These are phyloP conservation scores for Fimicolochytrium jonesii DNA, from an alignment of 192 early-diverging fungal genomes.

Conservation along the genomic window DNA sequence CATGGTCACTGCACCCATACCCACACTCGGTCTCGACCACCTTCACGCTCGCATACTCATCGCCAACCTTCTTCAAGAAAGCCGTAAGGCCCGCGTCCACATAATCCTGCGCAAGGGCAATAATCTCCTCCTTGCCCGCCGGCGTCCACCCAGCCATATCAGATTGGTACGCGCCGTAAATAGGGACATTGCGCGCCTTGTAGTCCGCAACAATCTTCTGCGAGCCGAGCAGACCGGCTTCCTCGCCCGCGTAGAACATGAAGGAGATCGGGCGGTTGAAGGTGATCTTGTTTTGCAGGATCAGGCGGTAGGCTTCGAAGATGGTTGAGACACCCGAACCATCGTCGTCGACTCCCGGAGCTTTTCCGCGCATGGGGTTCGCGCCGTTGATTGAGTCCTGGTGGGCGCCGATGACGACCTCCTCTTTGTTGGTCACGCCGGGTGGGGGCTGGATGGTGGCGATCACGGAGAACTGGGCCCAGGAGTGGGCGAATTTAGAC, in stretches of 20 bases:
- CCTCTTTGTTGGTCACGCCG: neutral
- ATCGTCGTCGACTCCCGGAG: slow-evolving; percentile 85
- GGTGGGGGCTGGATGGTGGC: slow-evolving; percentile 68
- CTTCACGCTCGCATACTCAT: slow-evolving; percentile 63
- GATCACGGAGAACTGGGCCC: slow-evolving; percentile 80
- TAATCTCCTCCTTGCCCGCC: slow-evolving; percentile 39
- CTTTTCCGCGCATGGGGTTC: slow-evolving; percentile 69
- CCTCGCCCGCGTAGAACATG: slow-evolving; percentile 74
- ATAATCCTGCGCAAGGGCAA: slow-evolving; percentile 82
- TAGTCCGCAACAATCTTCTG: slow-evolving; percentile 77
- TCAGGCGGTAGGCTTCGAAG: slow-evolving; percentile 76
- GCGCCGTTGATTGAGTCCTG: slow-evolving; percentile 77
- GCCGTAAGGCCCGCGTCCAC: slow-evolving; percentile 55
- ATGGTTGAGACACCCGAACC: slow-evolving; percentile 90
- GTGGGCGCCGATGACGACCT: slow-evolving; percentile 83
- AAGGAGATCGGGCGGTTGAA: slow-evolving; percentile 84
- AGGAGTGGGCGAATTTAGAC: slow-evolving; percentile 71
- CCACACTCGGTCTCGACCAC: slow-evolving; percentile 78
- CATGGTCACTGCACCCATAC: slow-evolving; percentile 76
- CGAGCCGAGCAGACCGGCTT: slow-evolving; percentile 83
- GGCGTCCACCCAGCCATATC: slow-evolving; percentile 92
- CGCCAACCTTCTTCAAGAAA: slow-evolving; percentile 54
- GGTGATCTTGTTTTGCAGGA: slow-evolving; percentile 63
- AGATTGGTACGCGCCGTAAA: slow-evolving; percentile 78
- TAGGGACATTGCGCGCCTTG: slow-evolving; percentile 46